These are phyloP conservation scores for Leccinum rimulosum DNA, from an alignment of 768 basidiomycete species.

Conservation along the genomic window DNA sequence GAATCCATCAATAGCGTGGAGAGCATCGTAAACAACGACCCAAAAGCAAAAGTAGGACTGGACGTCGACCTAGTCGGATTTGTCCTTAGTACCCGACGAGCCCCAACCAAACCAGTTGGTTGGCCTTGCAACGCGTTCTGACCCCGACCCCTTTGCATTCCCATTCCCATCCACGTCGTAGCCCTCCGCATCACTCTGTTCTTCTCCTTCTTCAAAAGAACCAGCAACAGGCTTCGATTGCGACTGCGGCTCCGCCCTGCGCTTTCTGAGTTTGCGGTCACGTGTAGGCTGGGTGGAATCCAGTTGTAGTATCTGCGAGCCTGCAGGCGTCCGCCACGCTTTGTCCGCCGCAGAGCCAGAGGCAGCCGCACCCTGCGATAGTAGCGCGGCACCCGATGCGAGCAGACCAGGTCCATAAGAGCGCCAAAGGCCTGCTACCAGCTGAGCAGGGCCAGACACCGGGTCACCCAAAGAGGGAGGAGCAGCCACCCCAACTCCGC, in stretches of 20 bases:
- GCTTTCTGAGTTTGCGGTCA: constrained; percentile 44
- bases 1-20: not conserved
- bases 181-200: constrained; percentile 69
- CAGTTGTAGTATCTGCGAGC: constrained; percentile 30
- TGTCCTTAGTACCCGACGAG: constrained; percentile 18
- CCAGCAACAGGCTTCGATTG: constrained; percentile 33
- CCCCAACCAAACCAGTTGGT: constrained; percentile 37
- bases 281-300: constrained; percentile 32
- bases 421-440: constrained; percentile 69
- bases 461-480: constrained; percentile 52
- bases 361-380: constrained; percentile 50
- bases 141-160: constrained; percentile 15
- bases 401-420: constrained; percentile 73
- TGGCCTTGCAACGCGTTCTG: constrained; percentile 27
- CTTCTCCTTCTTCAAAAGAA: constrained; percentile 52
- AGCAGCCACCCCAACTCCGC: constrained; percentile 28
- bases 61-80: constrained; percentile 18
- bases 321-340: constrained; percentile 28
- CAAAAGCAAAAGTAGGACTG: not conserved
- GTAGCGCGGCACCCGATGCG: constrained; percentile 62
- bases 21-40: not conserved
- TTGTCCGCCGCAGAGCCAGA: constrained; percentile 31
- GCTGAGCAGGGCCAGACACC: constrained; percentile 60
- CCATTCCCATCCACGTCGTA: constrained; percentile 41
- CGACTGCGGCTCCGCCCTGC: constrained; percentile 47